Percentiles rank a stretch among this genome's conserved stretches.
These are phyloP conservation scores for Aspergillus fumigatus DNA, from an alignment of 2,329 filamentous ascomycete species.

Conservation along the genomic window DNA sequence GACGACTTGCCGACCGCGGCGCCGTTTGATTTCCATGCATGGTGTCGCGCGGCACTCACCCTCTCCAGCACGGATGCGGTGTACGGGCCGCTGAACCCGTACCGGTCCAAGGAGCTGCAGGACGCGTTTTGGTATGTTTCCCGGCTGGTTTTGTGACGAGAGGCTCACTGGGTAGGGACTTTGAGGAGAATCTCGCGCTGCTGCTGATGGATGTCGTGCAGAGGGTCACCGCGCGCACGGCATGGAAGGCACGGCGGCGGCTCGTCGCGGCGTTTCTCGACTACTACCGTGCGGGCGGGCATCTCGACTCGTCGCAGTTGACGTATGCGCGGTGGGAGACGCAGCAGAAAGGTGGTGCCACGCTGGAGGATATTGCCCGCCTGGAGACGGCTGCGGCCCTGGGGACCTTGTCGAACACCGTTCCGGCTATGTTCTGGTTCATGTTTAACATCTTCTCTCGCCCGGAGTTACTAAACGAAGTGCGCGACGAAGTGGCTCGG, in stretches of 20 bases:
- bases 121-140: constrained; percentile 3
- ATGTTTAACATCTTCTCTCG: constrained; percentile 42
- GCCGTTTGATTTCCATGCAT: constrained; percentile 22
- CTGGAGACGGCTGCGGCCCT: constrained; percentile 26
- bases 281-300: constrained; percentile 40
- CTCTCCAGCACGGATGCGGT: constrained; percentile 24
- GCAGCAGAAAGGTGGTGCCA: constrained; percentile 10
- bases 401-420: constrained; percentile 41
- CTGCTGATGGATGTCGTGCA: constrained; percentile 32
- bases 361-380: constrained; percentile 21
- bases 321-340: constrained; percentile 14
- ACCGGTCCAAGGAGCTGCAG: constrained; percentile 1
- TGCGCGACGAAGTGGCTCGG: constrained; percentile 37
- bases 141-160: neutral
- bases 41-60: constrained; percentile 24
- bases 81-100: constrained; percentile 29
- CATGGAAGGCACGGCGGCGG: constrained; percentile 32
- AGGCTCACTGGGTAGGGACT: constrained; percentile 25
- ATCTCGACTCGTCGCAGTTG: constrained; percentile 31
- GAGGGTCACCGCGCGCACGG: constrained; percentile 34
- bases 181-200: constrained; percentile 31
- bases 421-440: constrained; percentile 44
- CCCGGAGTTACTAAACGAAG: constrained; percentile 33
- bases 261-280: constrained; percentile 32
- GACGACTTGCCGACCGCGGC: constrained; percentile 11